Conservation (phyloP, 352 stramenopile genomes). For the Phytopythium aichiense region DNA sequence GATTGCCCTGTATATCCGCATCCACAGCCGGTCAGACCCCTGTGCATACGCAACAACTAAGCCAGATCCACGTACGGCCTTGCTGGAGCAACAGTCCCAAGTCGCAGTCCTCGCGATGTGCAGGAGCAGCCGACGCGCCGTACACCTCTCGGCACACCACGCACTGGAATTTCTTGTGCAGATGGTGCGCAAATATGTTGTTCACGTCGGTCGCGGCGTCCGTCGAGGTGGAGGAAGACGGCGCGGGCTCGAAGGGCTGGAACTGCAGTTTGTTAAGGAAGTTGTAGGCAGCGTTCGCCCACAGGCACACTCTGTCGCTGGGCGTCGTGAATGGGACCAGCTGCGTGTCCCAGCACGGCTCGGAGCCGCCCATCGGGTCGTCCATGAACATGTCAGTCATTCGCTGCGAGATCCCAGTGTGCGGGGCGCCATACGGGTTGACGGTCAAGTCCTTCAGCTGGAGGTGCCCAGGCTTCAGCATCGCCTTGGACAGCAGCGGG, state of each 20-base stretch:
- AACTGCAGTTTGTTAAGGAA: conserved; percentile 67
- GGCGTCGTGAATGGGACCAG: conserved; percentile 41
- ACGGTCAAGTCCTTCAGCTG: background rate
- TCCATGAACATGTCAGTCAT: conserved; percentile 3
- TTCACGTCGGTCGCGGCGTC: conserved; percentile 19
- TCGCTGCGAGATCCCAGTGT: conserved; percentile 2
- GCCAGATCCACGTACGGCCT: conserved; percentile 18
- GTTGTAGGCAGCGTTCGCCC: conserved; percentile 73
- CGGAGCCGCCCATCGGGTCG: conserved; percentile 3
- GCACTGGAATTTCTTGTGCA: conserved; percentile 37
- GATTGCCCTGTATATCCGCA: conserved; percentile 12
- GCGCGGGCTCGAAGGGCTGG: conserved; percentile 21
- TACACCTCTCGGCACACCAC: conserved; percentile 47
- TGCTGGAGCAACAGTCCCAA: conserved; percentile 60
- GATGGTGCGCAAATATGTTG: conserved; percentile 28
- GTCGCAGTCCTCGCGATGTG: conserved; percentile 51
- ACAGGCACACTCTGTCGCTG: conserved; percentile 49
- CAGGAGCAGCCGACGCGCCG: conserved; percentile 19
- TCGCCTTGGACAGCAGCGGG: background rate
- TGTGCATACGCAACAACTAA: background rate
- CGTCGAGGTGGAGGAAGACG: conserved; percentile 1
- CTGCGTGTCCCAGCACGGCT: conserved; percentile 8
- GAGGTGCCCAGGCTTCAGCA: background rate
- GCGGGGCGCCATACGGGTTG: background rate
- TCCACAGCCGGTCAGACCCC: background rate